Evolutionary conservation across 176 grass and related monocot species (phyloP).

Genomic region (Aegilops speltoides): DNA sequence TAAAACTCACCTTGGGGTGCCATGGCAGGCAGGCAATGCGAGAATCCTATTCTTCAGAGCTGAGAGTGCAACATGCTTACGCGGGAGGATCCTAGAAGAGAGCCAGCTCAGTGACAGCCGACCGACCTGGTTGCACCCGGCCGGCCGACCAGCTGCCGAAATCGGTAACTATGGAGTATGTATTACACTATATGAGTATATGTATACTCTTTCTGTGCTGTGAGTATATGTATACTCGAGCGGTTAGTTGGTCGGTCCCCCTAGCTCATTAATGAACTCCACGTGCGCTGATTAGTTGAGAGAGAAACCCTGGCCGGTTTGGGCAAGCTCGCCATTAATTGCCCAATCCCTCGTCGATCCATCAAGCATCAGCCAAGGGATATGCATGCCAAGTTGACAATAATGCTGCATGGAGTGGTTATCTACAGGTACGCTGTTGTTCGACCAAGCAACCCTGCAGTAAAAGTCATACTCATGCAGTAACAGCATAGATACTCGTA

Average conservation of each 20-base stretch:
- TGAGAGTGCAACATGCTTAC: too few species aligned
- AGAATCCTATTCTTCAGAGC: not conserved
- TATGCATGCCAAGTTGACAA: not conserved
- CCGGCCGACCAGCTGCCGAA: not conserved
- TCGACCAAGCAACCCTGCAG: not conserved
- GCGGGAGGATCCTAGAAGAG: conserved; percentile 26
- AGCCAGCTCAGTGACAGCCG: not conserved
- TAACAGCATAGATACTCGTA: not conserved
- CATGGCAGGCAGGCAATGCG: not conserved
- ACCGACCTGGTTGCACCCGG: not conserved
- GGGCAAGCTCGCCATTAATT: conserved; percentile 24
- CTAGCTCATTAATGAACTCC: conserved; percentile 38
- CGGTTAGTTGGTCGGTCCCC: not conserved
- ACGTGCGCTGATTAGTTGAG: conserved; percentile 33
- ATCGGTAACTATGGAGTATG: not conserved
- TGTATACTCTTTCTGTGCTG: too few species aligned
- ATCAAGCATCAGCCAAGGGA: not conserved
- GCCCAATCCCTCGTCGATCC: conserved; percentile 6
- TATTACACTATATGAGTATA: too few species aligned
- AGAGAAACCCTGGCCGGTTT: not conserved
- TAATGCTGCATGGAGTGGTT: too few species aligned
- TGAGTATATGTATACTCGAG: not conserved
- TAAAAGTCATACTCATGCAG: not conserved
- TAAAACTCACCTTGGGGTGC: too few species aligned
- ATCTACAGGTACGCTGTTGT: not conserved